A percentile compares a stretch with the other conserved stretches of the same genome.
These are phyloP conservation scores for Aspergillus sp. DNA, from an alignment of 2,329 filamentous ascomycete genomes.

Conservation along the genomic window DNA sequence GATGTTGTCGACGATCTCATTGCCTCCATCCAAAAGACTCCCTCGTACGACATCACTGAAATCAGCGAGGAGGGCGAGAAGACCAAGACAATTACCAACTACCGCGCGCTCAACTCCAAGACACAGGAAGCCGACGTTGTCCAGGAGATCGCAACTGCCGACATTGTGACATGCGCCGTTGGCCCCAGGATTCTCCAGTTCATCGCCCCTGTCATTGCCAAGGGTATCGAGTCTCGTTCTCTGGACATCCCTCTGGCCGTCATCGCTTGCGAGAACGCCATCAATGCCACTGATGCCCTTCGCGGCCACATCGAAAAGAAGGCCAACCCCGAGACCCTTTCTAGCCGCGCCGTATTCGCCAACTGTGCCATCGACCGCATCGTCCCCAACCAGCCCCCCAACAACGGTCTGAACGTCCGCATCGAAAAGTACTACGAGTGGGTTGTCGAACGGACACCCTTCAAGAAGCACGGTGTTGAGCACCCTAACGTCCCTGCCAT, in stretches of 20 bases:
- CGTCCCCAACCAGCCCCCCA: slow-evolving; percentile 82
- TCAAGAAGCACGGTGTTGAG: slow-evolving; percentile 65
- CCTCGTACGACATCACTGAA: slow-evolving; percentile 89
- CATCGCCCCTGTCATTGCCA: slow-evolving; percentile 92
- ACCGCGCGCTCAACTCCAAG: slow-evolving; percentile 95
- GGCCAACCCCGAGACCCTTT: slow-evolving; percentile 69
- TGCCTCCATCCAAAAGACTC: slow-evolving; percentile 72
- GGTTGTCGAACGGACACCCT: slow-evolving; percentile 90
- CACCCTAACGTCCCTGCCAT: slow-evolving; percentile 82
- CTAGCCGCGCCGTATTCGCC: slow-evolving; percentile 81
- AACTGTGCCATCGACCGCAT: slow-evolving; percentile 99
- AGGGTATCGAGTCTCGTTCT: slow-evolving; percentile 81
- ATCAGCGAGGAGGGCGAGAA: slow-evolving; percentile 82
- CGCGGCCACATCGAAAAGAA: slow-evolving; percentile 80
- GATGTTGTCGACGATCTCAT: slow-evolving; percentile 89
- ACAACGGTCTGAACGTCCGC: slow-evolving; percentile 84
- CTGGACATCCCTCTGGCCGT: slow-evolving; percentile 74
- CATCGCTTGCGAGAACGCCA: slow-evolving; percentile 98
- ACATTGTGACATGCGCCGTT: slow-evolving; percentile 94
- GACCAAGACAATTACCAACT: slow-evolving; percentile 86
- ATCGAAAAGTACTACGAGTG: slow-evolving; percentile 99
- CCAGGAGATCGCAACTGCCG: slow-evolving; percentile 82
- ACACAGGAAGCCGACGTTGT: slow-evolving; percentile 79
- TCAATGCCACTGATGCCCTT: slow-evolving; percentile 88
- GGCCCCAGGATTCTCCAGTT: slow-evolving; percentile 96